Conservation (phyloP, 495 filamentous ascomycete genomes). For the Rostrohypoxylon terebratum region DNA sequence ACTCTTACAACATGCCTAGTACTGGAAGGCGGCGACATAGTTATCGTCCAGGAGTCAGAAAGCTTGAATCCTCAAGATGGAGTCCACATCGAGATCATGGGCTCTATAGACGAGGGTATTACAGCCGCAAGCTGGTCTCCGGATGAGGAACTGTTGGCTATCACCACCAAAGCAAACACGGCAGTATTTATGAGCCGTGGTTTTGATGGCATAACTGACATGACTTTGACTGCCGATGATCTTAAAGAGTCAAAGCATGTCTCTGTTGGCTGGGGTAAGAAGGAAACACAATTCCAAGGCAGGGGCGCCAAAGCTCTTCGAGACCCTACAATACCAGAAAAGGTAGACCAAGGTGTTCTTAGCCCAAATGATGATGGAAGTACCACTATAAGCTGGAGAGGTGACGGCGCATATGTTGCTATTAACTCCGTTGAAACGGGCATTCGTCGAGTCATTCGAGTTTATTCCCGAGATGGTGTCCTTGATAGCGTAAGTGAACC, state of each 20-base stretch:
- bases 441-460: constrained; percentile 79
- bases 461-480: constrained; percentile 89
- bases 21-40: constrained; percentile 90
- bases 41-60: constrained; percentile 82
- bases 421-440: constrained; percentile 78
- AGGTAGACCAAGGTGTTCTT: constrained; percentile 83
- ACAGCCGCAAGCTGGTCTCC: constrained; percentile 92
- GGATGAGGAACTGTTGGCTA: constrained; percentile 88
- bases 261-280: constrained; percentile 97
- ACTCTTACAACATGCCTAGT: constrained; percentile 80
- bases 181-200: constrained; percentile 91
- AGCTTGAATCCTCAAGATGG: constrained; percentile 54
- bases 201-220: constrained; percentile 83
- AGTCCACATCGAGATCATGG: constrained; percentile 87
- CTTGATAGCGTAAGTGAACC: constrained; percentile 94
- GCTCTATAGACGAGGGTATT: constrained; percentile 92
- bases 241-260: constrained; percentile 92
- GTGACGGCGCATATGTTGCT: constrained; percentile 92
- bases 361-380: constrained; percentile 76
- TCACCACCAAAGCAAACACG: constrained; percentile 81
- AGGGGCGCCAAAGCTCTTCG: constrained; percentile 83
- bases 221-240: constrained; percentile 78
- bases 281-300: constrained; percentile 97
- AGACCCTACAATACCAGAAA: constrained; percentile 95
- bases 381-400: constrained; percentile 88